Evolutionary conservation across 805 yeast genomes (phyloP).

Genomic region (Ogataea nakhonphanomensis): DNA sequence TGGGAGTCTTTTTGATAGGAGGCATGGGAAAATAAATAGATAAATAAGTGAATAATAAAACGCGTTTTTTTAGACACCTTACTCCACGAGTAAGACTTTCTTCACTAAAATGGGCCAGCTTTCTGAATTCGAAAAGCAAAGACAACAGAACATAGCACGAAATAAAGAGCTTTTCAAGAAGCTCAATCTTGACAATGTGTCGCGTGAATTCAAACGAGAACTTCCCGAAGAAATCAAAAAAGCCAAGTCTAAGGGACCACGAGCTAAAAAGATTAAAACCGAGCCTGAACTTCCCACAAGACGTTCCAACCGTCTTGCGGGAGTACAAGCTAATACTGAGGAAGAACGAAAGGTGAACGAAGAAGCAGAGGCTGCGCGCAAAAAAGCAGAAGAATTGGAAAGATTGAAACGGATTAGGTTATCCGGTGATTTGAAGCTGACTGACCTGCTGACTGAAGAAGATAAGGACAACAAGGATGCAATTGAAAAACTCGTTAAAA

Average conservation of each 20-base stretch:
- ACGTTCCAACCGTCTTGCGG: slow-evolving; percentile 76
- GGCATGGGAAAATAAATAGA: slow-evolving; percentile 1
- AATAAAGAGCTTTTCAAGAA: slow-evolving; percentile 72
- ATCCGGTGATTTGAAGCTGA: slow-evolving; percentile 60
- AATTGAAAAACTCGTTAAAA: slow-evolving; percentile 32
- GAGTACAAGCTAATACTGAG: slow-evolving; percentile 43
- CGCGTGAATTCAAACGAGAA: slow-evolving; percentile 51
- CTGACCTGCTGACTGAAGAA: slow-evolving; percentile 50
- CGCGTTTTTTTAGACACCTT: slow-evolving; percentile 5
- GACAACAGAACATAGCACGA: slow-evolving; percentile 77
- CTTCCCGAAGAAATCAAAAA: slow-evolving; percentile 26
- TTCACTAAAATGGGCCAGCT: slow-evolving; percentile 29
- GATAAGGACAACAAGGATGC: slow-evolving; percentile 31
- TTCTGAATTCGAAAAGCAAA: slow-evolving; percentile 66
- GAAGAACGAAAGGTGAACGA: slow-evolving; percentile 46
- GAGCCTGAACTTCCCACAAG: slow-evolving; percentile 52
- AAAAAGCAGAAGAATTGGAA: slow-evolving; percentile 31
- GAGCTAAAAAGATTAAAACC: slow-evolving; percentile 29
- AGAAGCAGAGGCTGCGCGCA: slow-evolving; percentile 36
- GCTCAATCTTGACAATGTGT: slow-evolving; percentile 60
- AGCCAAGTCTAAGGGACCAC: slow-evolving; percentile 29
- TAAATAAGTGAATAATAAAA: neutral
- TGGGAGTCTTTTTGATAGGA: slow-evolving; percentile 12
- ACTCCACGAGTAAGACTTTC: neutral
- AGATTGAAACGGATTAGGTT: slow-evolving; percentile 57